phyloP scores from a whole-genome alignment of 2,329 filamentous ascomycete species.

The Claviceps sp. region DNA sequence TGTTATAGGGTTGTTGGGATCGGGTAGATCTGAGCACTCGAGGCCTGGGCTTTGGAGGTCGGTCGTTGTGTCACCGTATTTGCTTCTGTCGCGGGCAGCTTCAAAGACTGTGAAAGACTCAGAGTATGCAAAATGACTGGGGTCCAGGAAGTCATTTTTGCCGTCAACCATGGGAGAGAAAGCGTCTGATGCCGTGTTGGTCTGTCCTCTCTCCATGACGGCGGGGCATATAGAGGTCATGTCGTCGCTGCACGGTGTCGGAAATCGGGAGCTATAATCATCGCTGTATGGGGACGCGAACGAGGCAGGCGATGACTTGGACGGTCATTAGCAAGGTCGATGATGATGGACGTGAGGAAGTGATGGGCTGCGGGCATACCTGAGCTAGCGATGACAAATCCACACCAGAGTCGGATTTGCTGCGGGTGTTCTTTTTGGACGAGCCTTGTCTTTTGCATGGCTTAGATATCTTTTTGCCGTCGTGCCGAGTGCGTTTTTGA shows the following conservation, averaged over 20 bases:
- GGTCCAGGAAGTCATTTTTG: slow-evolving; percentile 16
- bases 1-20: slow-evolving; percentile 13
- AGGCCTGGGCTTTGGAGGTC: slow-evolving; percentile 18
- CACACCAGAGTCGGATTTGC: slow-evolving; percentile 27
- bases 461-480: slow-evolving; percentile 34
- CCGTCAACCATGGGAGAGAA: slow-evolving; percentile 10
- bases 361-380: slow-evolving; percentile 9
- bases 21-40: slow-evolving; percentile 14
- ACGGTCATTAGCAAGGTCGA: neutral
- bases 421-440: slow-evolving; percentile 20
- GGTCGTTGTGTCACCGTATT: slow-evolving; percentile 19
- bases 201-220: slow-evolving; percentile 14
- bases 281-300: slow-evolving; percentile 24
- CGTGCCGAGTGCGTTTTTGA: slow-evolving; percentile 30
- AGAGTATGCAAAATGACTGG: slow-evolving; percentile 17
- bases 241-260: slow-evolving; percentile 44
- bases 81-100: slow-evolving; percentile 25
- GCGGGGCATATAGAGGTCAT: slow-evolving; percentile 19
- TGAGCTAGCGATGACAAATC: slow-evolving; percentile 17
- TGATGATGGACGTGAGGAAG: neutral
- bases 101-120: slow-evolving; percentile 28
- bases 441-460: slow-evolving; percentile 21
- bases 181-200: slow-evolving; percentile 1
- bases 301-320: slow-evolving; percentile 24
- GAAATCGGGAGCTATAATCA: slow-evolving; percentile 27